These are phyloP conservation scores for Ocimum tenuiflorum DNA, from an alignment of 257 asterid species.

Conservation along the genomic window DNA sequence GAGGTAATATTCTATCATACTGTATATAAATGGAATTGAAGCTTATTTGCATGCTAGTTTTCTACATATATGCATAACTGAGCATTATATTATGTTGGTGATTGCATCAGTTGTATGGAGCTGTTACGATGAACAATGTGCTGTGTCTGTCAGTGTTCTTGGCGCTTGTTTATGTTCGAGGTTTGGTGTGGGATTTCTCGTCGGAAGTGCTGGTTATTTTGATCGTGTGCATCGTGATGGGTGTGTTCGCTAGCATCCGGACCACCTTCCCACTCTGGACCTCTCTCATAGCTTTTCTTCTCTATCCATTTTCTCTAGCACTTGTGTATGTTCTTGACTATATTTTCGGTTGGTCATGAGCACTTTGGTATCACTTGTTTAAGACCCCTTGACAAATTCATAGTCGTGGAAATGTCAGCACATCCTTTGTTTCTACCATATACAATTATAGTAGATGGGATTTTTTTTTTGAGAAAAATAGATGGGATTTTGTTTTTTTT, in stretches of 20 bases:
- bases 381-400: background rate
- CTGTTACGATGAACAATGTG: conserved; percentile 83
- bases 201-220: conserved; percentile 82
- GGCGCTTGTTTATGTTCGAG: conserved; percentile 67
- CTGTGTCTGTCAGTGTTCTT: conserved; percentile 81
- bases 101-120: conserved; percentile 75
- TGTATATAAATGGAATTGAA: too few relatives aligned
- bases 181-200: conserved; percentile 84
- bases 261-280: conserved; percentile 89
- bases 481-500: too few relatives aligned
- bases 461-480: too few relatives aligned
- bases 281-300: conserved; percentile 48
- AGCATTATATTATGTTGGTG: background rate
- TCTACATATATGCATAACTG: background rate
- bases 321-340: conserved; percentile 85
- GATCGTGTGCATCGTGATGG: conserved; percentile 80
- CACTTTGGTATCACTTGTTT: background rate
- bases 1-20: conserved; percentile 48
- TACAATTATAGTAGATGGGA: too few relatives aligned
- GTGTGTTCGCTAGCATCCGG: conserved; percentile 63
- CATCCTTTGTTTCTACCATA: background rate
- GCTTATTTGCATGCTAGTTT: background rate
- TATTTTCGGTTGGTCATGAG: conserved; percentile 74
- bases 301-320: conserved; percentile 75
- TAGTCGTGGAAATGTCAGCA: background rate